Base-by-base conservation (phyloP, 352 stramenopile species). In the Phytophthora agathidicida region DNA sequence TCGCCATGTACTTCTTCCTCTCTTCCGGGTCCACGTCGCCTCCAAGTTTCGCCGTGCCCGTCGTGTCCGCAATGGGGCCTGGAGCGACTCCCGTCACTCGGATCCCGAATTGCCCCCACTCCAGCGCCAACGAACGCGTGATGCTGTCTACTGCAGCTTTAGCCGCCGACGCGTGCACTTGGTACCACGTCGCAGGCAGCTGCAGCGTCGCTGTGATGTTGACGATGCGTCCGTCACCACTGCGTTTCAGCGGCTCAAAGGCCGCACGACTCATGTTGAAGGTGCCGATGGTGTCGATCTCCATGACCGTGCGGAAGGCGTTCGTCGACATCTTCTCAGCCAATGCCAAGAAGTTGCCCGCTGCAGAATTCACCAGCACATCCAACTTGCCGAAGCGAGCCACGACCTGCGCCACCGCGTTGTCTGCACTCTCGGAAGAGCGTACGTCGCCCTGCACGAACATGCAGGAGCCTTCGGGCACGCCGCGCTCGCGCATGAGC, bases 121-220 rank as follows among this genome's bases (percentile, higher is more conserved):
- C 96, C n/a, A 99, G 73, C 33, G 94, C 96, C 10, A 99, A 78
- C 45, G 83, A 94, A 49, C 94, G 83, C 20, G 96, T 99, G 32
- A 99, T 77, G 35, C 83, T 97, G 85, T 99, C 96, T 17, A 99
- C 89, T 0, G 93, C 96, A 31, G 89, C 88, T 73, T 99, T 99
- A 17, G 96, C 96, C 0, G 96, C 94, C 27, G 87, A 97, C 7
- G 96, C 94, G 67, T 99, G 96, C 23, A 91, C 88, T 70, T 99
- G 96, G 80, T 96, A 98, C 77, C 88, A 97, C 27, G 94, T 98
- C 11, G 88, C 89, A 3, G 88, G 82, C 44, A 92, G 85, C 62
- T 98, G 91, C 63, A 98, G 72, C 46, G 91, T 98, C 52, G 94
- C 94, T 5, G 84, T 98, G 65, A 99, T 99, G 79, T 99, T 99